These are phyloP conservation scores for Rhizophagus clarus DNA, from an alignment of 192 early-diverging fungal species.

Conservation along the genomic window DNA sequence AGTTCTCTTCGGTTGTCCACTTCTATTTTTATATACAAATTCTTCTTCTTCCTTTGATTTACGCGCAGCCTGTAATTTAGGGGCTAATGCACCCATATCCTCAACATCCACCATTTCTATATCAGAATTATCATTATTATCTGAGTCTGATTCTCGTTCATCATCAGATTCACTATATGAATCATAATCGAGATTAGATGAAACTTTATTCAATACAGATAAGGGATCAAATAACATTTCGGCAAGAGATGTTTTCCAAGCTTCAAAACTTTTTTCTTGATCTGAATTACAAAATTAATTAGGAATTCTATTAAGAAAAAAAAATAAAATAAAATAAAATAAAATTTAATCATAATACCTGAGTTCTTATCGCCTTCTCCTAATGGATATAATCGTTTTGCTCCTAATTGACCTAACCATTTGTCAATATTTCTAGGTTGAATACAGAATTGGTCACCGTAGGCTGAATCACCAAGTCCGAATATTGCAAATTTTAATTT, in stretches of 20 bases:
- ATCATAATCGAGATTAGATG: background rate
- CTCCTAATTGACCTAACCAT: slow-evolving; percentile 63
- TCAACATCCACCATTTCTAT: slow-evolving; percentile 72
- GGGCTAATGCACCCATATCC: slow-evolving; percentile 69
- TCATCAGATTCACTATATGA: slow-evolving; percentile 35
- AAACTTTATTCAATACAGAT: background rate
- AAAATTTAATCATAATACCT: slow-evolving; percentile 11
- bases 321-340: no score
- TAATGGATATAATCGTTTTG: slow-evolving; percentile 58
- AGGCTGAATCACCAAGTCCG: slow-evolving; percentile 73
- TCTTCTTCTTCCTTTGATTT: slow-evolving; percentile 57
- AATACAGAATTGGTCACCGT: slow-evolving; percentile 60
- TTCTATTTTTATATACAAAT: slow-evolving; percentile 44
- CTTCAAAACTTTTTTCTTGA: slow-evolving; percentile 33
- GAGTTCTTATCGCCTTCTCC: slow-evolving; percentile 66
- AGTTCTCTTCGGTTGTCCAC: slow-evolving; percentile 47
- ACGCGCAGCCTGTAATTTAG: slow-evolving; percentile 59
- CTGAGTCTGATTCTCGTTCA: slow-evolving; percentile 56
- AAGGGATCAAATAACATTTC: background rate
- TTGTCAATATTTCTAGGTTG: slow-evolving; percentile 60
- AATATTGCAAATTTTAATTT: slow-evolving; percentile 66
- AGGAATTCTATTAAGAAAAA: no score
- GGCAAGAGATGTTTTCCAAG: slow-evolving; percentile 1
- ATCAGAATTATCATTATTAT: slow-evolving; percentile 55
- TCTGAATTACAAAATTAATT: background rate